Percentiles rank a stretch among this genome's conserved stretches.
phyloP scores from a whole-genome alignment of 345 rosid species.

The Aquilaria sinensis region DNA sequence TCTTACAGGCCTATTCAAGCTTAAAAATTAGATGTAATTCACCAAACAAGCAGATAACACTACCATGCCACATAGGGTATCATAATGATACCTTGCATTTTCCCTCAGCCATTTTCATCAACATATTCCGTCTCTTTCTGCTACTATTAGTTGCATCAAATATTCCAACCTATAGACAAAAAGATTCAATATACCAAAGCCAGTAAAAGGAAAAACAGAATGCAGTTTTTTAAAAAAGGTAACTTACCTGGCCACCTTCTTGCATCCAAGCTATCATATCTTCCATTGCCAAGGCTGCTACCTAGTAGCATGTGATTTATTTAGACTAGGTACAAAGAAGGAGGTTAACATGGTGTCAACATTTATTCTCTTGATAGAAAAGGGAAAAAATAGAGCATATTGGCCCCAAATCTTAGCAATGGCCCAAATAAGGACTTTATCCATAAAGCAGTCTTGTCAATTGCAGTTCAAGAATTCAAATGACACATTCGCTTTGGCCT shows the following conservation, averaged over 20 bases:
- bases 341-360: conserved; percentile 41
- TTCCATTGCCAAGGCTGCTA: conserved; percentile 99
- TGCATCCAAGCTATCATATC: conserved; percentile 99
- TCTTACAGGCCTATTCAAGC: background rate
- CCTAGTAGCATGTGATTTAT: conserved; percentile 85
- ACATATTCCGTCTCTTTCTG: conserved; percentile 83
- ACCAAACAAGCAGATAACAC: conserved; percentile 7
- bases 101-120: conserved; percentile 99
- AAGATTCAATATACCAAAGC: conserved; percentile 18
- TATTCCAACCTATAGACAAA: conserved; percentile 75
- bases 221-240: conserved; percentile 7
- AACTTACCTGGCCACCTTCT: conserved; percentile 97
- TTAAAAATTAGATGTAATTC: conserved; percentile 1
- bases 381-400: too few relatives aligned
- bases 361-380: conserved; percentile 2
- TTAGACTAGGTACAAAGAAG: conserved; percentile 72
- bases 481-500: background rate
- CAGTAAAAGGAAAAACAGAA: conserved; percentile 9
- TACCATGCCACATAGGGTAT: background rate
- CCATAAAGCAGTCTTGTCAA: conserved; percentile 2
- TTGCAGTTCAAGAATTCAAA: background rate
- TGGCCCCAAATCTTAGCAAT: conserved; percentile 6
- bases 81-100: conserved; percentile 78
- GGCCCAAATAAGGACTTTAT: conserved; percentile 12
- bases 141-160: conserved; percentile 98